Evolutionary conservation across 1,284 basidiomycete genomes (phyloP), one percentile per base, ranked within the genome.

Genomic region (Irpex sp.): DNA sequence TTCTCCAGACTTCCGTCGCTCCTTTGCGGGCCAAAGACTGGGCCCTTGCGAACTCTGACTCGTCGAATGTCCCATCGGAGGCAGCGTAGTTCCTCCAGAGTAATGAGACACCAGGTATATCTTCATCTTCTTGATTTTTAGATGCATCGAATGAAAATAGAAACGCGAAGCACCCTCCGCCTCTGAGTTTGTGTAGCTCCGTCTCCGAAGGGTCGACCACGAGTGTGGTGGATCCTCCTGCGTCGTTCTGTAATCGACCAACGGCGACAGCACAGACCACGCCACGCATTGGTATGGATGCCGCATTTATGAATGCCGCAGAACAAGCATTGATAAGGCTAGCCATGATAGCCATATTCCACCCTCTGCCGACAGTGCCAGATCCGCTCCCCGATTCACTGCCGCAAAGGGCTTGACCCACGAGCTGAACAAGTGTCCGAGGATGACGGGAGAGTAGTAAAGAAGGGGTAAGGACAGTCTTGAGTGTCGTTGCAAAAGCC

Each of bases 261-360:
- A 92, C 78, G 1, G 87, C 76, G 1, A 88, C 80, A 1, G 90
- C 89, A 63, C 85, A 87, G 0, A 90, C 81, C 8, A 89, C 82
- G 0, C 89, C 89, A 1, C 80, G 76, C 86, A 92, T 86, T 0
- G 89, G 85, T 0, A 93, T 74, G 0, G 88, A 90, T 0, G 83
- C 82, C 0, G 89, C 82, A 58, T 86, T 87, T 21, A 93, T 70
- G 6, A 92, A 75, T 0, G 90, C 86, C 0, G 90, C 75, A 1
- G 83, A 83, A 61, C 82, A 80, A 0, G 89, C 86, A 68, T 93
- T 93, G 65, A 92, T 83, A 72, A 85, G 77, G 3, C 87, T 81
- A 0, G 90, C 86, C 6, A 71, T 67, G 19, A 75, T 67, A 55
- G 65, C 71, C 11, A 69, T 66, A 59, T 69, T 69, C 72, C 72